Percentiles rank a stretch among this genome's conserved stretches.
These are phyloP conservation scores for Exobasidium cylindrosporum DNA, from an alignment of 1,284 basidiomycete genomes.

Conservation along the genomic window DNA sequence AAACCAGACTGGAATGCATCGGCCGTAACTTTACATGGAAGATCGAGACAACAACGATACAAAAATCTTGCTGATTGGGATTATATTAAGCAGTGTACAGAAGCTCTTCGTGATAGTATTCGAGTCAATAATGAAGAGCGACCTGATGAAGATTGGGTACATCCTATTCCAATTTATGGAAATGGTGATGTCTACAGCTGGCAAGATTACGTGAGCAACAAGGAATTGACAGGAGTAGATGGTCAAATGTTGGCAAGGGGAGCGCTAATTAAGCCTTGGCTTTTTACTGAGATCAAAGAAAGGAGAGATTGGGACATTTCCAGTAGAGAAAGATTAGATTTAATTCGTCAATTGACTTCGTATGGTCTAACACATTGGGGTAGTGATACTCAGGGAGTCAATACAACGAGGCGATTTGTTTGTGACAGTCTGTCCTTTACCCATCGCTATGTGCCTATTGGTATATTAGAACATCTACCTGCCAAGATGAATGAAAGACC, in stretches of 20 bases:
- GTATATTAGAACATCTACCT: slow-evolving; percentile 81
- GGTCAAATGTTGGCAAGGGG: slow-evolving; percentile 93
- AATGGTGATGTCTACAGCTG: slow-evolving; percentile 92
- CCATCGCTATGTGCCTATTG: slow-evolving; percentile 89
- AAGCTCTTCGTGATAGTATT: slow-evolving; percentile 69
- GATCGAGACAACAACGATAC: slow-evolving; percentile 53
- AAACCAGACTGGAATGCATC: slow-evolving; percentile 71
- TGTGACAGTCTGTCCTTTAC: slow-evolving; percentile 88
- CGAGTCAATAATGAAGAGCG: slow-evolving; percentile 42
- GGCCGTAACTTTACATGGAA: slow-evolving; percentile 86
- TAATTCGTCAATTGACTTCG: slow-evolving; percentile 61
- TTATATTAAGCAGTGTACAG: slow-evolving; percentile 72
- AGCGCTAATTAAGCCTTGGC: slow-evolving; percentile 77
- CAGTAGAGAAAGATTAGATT: slow-evolving; percentile 80
- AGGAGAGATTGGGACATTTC: slow-evolving; percentile 80
- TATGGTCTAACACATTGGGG: slow-evolving; percentile 53
- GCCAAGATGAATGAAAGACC: slow-evolving; percentile 83
- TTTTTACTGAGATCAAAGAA: slow-evolving; percentile 91
- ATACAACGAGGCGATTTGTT: slow-evolving; percentile 87
- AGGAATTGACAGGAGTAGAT: slow-evolving; percentile 77
- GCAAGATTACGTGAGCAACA: slow-evolving; percentile 74
- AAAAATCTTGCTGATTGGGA: slow-evolving; percentile 53
- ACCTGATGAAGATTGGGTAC: slow-evolving; percentile 58
- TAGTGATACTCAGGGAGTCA: slow-evolving; percentile 66
- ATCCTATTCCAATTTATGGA: slow-evolving; percentile 86